phyloP scores from a whole-genome alignment of 1,139 yeast genomes.

The Saccharomyces hybrid region DNA sequence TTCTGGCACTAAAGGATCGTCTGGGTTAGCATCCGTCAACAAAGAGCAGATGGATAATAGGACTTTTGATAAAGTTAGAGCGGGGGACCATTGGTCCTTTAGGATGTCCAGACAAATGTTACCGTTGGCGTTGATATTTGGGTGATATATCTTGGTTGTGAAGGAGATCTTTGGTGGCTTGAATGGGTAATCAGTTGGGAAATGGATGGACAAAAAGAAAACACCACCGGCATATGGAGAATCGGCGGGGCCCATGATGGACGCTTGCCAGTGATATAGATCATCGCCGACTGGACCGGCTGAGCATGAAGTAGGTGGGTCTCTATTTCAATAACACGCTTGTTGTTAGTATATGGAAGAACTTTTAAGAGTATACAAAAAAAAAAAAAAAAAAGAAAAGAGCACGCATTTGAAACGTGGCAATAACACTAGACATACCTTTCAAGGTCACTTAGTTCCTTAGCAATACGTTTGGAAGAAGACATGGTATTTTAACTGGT shows the following conservation, averaged over 20 bases:
- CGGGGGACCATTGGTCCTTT: slow-evolving; percentile 65
- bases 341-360: neutral
- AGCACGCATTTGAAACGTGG: neutral
- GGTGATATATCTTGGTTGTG: slow-evolving; percentile 86
- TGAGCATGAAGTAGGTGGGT: slow-evolving; percentile 97
- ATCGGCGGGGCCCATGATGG: slow-evolving; percentile 93
- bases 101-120: slow-evolving; percentile 42
- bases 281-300: slow-evolving; percentile 99
- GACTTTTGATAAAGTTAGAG: slow-evolving; percentile 76
- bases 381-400: neutral
- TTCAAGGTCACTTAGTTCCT: slow-evolving; percentile 90
- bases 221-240: slow-evolving; percentile 93
- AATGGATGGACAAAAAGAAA: slow-evolving; percentile 80
- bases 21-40: slow-evolving; percentile 96
- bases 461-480: slow-evolving; percentile 84
- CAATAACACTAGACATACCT: slow-evolving; percentile 48
- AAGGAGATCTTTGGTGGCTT: slow-evolving; percentile 89
- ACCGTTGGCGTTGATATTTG: slow-evolving; percentile 83
- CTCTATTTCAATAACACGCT: slow-evolving; percentile 41
- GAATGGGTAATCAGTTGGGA: slow-evolving; percentile 93
- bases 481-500: slow-evolving; percentile 46
- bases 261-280: slow-evolving; percentile 93
- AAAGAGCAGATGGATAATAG: slow-evolving; percentile 81
- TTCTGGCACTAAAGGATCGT: slow-evolving; percentile 97
- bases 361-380: slow-evolving; percentile 1